Percentiles rank a stretch among this genome's conserved stretches.
Conservation (phyloP, 805 yeast genomes). For the Candida cerambycidarum region DNA sequence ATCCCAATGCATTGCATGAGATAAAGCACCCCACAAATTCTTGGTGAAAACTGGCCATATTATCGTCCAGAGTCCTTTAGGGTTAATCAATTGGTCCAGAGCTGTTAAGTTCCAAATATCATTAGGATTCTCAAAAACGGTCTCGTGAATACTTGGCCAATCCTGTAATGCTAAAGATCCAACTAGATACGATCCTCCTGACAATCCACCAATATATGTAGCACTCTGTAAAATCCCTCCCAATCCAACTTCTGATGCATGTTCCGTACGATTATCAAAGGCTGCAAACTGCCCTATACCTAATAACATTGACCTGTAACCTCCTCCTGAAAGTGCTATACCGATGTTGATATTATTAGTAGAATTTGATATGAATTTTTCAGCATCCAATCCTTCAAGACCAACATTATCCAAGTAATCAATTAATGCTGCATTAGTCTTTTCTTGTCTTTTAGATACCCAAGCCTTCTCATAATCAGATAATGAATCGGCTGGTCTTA, state of each 20-base stretch:
- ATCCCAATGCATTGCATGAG: conserved; percentile 31
- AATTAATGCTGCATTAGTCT: conserved; percentile 23
- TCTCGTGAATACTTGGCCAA: conserved; percentile 68
- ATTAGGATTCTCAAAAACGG: conserved; percentile 35
- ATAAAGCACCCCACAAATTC: conserved; percentile 25
- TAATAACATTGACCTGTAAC: conserved; percentile 50
- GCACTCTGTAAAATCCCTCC: conserved; percentile 75
- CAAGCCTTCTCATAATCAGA: conserved; percentile 26
- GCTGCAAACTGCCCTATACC: conserved; percentile 87
- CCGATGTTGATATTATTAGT: conserved; percentile 25
- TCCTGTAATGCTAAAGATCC: conserved; percentile 68
- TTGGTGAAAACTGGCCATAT: conserved; percentile 21
- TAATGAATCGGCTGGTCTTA: conserved; percentile 27
- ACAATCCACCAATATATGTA: conserved; percentile 71
- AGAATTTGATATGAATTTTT: conserved; percentile 19
- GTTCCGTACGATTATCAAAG: conserved; percentile 68
- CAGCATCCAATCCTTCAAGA: conserved; percentile 22
- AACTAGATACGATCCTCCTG: conserved; percentile 85
- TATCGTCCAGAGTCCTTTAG: conserved; percentile 18
- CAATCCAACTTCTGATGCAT: conserved; percentile 48
- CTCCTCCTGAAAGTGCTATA: conserved; percentile 42
- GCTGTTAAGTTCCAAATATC: conserved; percentile 38
- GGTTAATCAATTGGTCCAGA: conserved; percentile 29
- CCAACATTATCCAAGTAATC: conserved; percentile 23
- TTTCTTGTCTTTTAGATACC: conserved; percentile 23